phyloP scores from a whole-genome alignment of 2,329 filamentous ascomycete species.

The Taxawa tesnikishii region DNA sequence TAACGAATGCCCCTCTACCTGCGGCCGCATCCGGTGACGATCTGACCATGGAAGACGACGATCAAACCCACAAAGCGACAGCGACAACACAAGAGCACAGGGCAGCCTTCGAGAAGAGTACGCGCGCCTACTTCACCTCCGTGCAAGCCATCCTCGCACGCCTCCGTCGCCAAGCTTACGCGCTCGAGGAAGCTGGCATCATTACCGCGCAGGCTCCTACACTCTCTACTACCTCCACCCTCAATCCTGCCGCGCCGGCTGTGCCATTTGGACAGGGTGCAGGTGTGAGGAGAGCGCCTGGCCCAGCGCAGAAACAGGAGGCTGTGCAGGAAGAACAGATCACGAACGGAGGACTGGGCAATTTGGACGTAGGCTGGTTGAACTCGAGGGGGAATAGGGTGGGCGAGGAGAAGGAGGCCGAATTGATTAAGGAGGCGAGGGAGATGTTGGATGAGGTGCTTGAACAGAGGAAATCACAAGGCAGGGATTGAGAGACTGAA shows the following conservation, averaged over 20 bases:
- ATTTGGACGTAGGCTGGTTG: conserved; percentile 75
- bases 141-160: conserved; percentile 64
- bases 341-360: conserved; percentile 34
- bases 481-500: neutral
- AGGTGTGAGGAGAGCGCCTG: conserved; percentile 6
- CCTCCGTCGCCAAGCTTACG: conserved; percentile 64
- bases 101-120: conserved; percentile 43
- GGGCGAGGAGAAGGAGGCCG: conserved; percentile 69
- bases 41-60: conserved; percentile 27
- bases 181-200: conserved; percentile 70
- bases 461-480: conserved; percentile 7
- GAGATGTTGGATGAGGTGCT: conserved; percentile 35
- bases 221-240: conserved; percentile 16
- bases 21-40: conserved; percentile 4
- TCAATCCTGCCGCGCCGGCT: conserved; percentile 1
- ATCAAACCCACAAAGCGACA: conserved; percentile 42
- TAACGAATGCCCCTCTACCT: conserved; percentile 39
- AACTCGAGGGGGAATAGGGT: conserved; percentile 78
- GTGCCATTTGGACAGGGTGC: conserved; percentile 6
- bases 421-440: conserved; percentile 57
- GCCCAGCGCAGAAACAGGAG: conserved; percentile 5
- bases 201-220: conserved; percentile 37
- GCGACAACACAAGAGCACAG: conserved; percentile 42
- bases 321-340: conserved; percentile 14
- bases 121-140: conserved; percentile 53